Base-by-base conservation (phyloP, 768 basidiomycete genomes). In the Boletus rufocinnamomeus region DNA sequence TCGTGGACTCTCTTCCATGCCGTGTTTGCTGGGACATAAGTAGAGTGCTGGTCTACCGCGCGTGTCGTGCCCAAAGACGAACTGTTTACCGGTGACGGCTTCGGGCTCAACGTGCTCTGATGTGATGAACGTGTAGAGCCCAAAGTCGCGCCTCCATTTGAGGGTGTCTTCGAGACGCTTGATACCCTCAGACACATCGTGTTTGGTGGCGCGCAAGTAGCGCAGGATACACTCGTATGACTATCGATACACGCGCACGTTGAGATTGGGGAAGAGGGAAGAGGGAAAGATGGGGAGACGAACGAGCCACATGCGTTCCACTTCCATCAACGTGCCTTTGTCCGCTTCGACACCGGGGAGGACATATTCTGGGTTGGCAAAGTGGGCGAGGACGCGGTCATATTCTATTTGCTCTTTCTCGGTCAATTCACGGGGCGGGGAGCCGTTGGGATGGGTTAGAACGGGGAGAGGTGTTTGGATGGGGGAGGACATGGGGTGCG, bases 161-260 rank as follows among this genome's bases (percentile, higher is more conserved):
- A 91, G 76, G 2, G 93, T 92, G 23, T 71, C 80, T 68, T 93
- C 89, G 3, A 93, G 71, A 17, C 91, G 80, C 40, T 79, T 76
- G 54, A 92, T 86, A 4, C 84, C 82, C 28, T 70, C 74, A 19
- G 77, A 67, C 8, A 76, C 71, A 55, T 83, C 81, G 86, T 91
- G 91, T 62, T 93, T 94, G 0, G 83, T 79, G 3, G 93, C 93
- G 43, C 91, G 85, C 38, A 91, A 72, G 70, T 87, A 93, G 80
- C 91, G 79, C 44, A 88, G 75, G 41, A 93, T 71, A 70, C 89
- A 91, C 62, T 93, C 91, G 66, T 81, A 80, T 4, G 88, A 87
- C 73, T 73, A 19, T 17, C 1, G 14, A 3, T 0, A 7, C 34
- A 27, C 8, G 10, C 2, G 27, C 23, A 8, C 23, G 21, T 54